phyloP scores from a whole-genome alignment of 768 basidiomycete species.

The Crassisporium funariophilum region DNA sequence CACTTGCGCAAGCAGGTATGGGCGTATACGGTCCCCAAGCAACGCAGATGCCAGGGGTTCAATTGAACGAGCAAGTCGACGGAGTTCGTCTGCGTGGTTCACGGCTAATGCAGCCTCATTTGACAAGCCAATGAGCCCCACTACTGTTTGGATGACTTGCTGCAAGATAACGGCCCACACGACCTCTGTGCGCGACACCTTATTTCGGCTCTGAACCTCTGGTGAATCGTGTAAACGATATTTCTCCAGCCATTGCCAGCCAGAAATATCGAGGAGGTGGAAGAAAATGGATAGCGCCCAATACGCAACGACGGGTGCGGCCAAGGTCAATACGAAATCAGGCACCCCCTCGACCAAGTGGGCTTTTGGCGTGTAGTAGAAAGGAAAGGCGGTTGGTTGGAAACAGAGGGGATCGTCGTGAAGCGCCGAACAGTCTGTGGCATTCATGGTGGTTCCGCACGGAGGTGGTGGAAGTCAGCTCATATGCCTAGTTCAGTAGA shows the following conservation, averaged over 20 bases:
- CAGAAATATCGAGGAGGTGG: conserved; percentile 76
- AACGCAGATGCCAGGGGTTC: conserved; percentile 16
- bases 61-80: conserved; percentile 44
- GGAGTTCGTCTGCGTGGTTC: conserved; percentile 45
- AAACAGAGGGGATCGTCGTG: conserved; percentile 41
- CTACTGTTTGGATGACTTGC: conserved; percentile 78
- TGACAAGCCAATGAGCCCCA: conserved; percentile 72
- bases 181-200: conserved; percentile 71
- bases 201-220: conserved; percentile 77
- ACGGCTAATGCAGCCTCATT: conserved; percentile 35
- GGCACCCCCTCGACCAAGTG: conserved; percentile 57
- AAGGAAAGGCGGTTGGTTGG: conserved; percentile 40
- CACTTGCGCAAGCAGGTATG: conserved; percentile 39
- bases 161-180: conserved; percentile 82
- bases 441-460: conserved; percentile 41
- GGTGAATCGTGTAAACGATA: conserved; percentile 87
- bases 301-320: conserved; percentile 79
- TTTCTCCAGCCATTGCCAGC: conserved; percentile 76
- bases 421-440: conserved; percentile 35
- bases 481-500: conserved; percentile 8
- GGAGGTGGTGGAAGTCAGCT: conserved; percentile 10
- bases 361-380: conserved; percentile 53
- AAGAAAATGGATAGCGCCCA: conserved; percentile 84
- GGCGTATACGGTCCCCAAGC: conserved; percentile 44
- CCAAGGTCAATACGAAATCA: conserved; percentile 72